Evolutionary conservation across 495 filamentous ascomycete species (phyloP), one percentile per base, ranked within the genome.

Genomic region (Extremus antarcticus): DNA sequence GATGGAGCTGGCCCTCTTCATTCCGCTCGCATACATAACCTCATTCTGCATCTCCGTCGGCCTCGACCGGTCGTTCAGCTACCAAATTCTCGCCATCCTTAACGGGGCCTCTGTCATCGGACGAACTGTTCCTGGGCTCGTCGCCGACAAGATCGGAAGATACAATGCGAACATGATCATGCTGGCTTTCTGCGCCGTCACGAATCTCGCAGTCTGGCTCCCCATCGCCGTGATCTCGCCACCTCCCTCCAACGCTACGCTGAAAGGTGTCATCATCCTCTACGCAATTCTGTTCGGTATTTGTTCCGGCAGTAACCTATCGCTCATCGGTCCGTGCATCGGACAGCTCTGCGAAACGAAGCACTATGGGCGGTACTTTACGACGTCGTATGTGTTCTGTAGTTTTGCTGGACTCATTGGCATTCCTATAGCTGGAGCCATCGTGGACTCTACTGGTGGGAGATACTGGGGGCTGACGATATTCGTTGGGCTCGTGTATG

Each of bases 341-440:
- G 77, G 80, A 0, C 75, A 78, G 56, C 65, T 86, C 9, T 85
- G 81, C 62, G 67, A 71, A 19, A 83, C 79, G 11, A 73, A 81
- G 58, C 66, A 83, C 22, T 85, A 82, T 57, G 83, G 83, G 0
- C 71, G 79, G 49, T 86, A 78, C 60, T 88, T 83, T 59, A 82
- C 80, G 0, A 84, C 80, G 0, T 70, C 76, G 24, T 86, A 86
- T 60, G 74, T 69, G 2, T 61, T 86, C 3, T 81, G 81, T 10
- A 76, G 78, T 2, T 69, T 85, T 55, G 80, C 79, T 4, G 38
- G 16, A 35, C 29, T 52, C 17, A 25, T 38, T 2, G 19, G 50
- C 17, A 52, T 52, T 21, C 32, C 50, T 1, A 41, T 52, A 9
- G 50, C 29, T 10, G 50, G 50, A 2, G 19, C 15, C 2, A 9